Base-by-base conservation (phyloP, 371 early-diverging fungal species). In the Rhizopus stolonifer region DNA sequence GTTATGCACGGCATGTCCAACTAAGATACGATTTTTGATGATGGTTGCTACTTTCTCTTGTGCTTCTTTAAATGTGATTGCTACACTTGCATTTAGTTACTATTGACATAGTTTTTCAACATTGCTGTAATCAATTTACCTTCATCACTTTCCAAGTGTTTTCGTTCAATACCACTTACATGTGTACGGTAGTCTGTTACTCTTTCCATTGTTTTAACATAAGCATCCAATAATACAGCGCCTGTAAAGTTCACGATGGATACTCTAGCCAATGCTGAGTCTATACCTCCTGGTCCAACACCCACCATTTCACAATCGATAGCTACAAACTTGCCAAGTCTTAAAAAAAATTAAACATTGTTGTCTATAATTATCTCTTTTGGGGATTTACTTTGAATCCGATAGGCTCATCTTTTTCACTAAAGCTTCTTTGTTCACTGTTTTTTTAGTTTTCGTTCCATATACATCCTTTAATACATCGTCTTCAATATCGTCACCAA, bases 271-370 rank as follows among this genome's bases (percentile, higher is more conserved):
- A 98, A 66, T 13, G 84, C 90, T 4, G 94, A 92, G 25, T 84
- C 69, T 10, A 34, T 54, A 2, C 95, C 99, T 24, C 83, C 85
- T 13, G 81, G 78, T 1, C 96, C 97, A n/a, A 90, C 90, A 25
- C 97, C 98, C 42, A 98, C 98, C 98, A 96, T 98, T 69, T 98
- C 98, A 71, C 99, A 98, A 84, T 98, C 99, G 21, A 98, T 90
- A 8, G 93, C 97, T 2, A 98, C 67, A 60, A 79, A 94, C 60
- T 89, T 90, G 32, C 92, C 93, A n/a, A 79, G 56, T 54, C 79
- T 83, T 43, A 18, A 32, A 48, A 46, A 13, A 4, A 18, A 18
- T 40, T 17, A 25, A 29, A 36, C 4, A 23, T 15, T 23, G 26
- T n/a, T 9, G 1, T 0, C 25, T 14, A n/a, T 13, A 58, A 70